Evolutionary conservation across 192 early-diverging fungal genomes (phyloP).

Genomic region (Helicostylum pulchrum): DNA sequence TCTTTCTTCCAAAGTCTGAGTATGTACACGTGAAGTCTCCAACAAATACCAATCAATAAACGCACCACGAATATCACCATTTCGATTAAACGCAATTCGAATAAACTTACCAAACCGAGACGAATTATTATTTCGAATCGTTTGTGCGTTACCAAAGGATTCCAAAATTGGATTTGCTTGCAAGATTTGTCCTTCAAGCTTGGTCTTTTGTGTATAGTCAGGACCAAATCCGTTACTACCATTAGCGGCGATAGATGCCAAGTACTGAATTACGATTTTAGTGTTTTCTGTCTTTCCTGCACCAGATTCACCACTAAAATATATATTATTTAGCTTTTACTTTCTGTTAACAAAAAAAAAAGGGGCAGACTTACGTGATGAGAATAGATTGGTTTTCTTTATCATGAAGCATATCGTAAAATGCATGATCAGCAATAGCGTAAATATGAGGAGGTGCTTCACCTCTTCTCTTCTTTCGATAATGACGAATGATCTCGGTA

Average conservation of each 20-base stretch:
- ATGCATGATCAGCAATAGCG: constrained; percentile 88
- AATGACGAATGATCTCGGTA: constrained; percentile 69
- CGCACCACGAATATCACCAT: constrained; percentile 86
- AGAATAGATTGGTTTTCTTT: constrained; percentile 95
- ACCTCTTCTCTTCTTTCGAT: constrained; percentile 65
- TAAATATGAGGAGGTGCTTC: constrained; percentile 88
- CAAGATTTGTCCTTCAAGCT: constrained; percentile 80
- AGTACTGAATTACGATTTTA: constrained; percentile 98
- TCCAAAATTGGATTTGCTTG: constrained; percentile 98
- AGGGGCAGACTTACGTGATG: constrained; percentile 78
- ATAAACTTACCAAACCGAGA: constrained; percentile 99
- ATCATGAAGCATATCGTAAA: constrained; percentile 91
- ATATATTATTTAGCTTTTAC: background rate
- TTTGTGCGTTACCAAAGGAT: constrained; percentile 98
- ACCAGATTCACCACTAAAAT: constrained; percentile 88
- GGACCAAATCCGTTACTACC: constrained; percentile 39
- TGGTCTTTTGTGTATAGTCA: constrained; percentile 13
- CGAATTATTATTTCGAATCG: constrained; percentile 97
- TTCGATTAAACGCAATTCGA: constrained; percentile 89
- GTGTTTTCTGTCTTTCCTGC: constrained; percentile 99
- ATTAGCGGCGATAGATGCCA: constrained; percentile 78
- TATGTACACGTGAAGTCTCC: constrained; percentile 95
- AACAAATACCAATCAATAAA: constrained; percentile 97
- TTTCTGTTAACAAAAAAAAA: no score
- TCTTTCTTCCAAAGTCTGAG: constrained; percentile 86